These are phyloP conservation scores for Amoebophrya sp. DNA, from an alignment of 169 alveolate genomes.

Conservation along the genomic window DNA sequence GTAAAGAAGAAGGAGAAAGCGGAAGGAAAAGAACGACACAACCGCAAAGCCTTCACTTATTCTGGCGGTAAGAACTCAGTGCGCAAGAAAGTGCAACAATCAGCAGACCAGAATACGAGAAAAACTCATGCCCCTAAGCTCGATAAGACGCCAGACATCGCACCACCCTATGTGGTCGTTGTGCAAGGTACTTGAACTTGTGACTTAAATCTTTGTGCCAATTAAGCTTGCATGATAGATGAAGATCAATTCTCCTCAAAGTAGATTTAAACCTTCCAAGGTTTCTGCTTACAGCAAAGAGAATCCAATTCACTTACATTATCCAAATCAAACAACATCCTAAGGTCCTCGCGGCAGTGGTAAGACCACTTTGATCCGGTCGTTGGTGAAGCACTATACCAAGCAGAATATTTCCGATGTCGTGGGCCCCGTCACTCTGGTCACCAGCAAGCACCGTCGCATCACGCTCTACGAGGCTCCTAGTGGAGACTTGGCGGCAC, in stretches of 20 bases:
- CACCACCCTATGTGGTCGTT: constrained; percentile 74
- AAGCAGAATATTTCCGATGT: constrained; percentile 64
- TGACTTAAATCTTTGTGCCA: too few species aligned
- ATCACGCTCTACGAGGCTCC: constrained; percentile 93
- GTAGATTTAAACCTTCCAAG: too few species aligned
- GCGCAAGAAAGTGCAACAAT: constrained; percentile 73
- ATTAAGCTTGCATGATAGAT: too few species aligned
- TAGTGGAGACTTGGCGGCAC: constrained; percentile 79
- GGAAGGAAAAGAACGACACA: constrained; percentile 58
- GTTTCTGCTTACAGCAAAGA: too few species aligned
- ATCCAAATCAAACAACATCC: too few species aligned
- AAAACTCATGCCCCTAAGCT: constrained; percentile 61
- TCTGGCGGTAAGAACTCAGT: constrained; percentile 77
- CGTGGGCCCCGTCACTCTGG: constrained; percentile 88
- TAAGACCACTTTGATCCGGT: constrained; percentile 91
- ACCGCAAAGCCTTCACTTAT: constrained; percentile 81
- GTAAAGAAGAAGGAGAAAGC: not conserved
- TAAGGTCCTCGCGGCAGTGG: constrained; percentile 70
- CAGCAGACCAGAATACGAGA: constrained; percentile 66
- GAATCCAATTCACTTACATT: too few species aligned
- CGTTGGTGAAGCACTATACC: constrained; percentile 91
- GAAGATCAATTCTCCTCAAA: too few species aligned
- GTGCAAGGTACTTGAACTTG: constrained; percentile 75
- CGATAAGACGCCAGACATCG: constrained; percentile 65
- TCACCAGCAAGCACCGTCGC: constrained; percentile 86